A percentile compares a stretch with the other conserved stretches of the same genome.
phyloP scores from a whole-genome alignment of 2,329 filamentous ascomycete species.

The Coniochaeta prunicola region DNA sequence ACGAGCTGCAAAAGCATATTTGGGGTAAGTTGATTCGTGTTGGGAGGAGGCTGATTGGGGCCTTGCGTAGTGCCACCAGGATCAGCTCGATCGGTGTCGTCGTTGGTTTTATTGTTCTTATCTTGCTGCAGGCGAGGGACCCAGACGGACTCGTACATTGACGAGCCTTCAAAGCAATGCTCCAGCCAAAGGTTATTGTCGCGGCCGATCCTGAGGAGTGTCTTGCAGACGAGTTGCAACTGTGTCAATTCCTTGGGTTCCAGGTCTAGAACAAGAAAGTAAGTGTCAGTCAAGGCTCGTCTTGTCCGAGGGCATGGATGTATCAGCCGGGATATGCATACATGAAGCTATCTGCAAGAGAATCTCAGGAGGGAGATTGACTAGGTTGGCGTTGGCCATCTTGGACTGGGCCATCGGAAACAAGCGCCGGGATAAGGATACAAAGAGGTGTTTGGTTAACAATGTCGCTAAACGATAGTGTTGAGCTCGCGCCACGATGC shows the following conservation, averaged over 20 bases:
- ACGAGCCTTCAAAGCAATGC: conserved; percentile 65
- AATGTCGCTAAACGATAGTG: background rate
- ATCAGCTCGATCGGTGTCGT: conserved; percentile 25
- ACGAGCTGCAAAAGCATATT: background rate
- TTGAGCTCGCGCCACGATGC: background rate
- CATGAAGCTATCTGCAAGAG: background rate
- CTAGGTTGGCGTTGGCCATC: background rate
- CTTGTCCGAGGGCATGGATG: background rate
- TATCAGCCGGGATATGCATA: background rate
- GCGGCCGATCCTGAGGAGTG: conserved; percentile 59
- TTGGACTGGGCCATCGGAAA: background rate
- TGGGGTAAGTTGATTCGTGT: conserved; percentile 15
- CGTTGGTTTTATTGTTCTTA: background rate
- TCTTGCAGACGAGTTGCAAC: conserved; percentile 62
- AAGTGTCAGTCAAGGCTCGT: background rate
- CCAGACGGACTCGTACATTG: conserved; percentile 52
- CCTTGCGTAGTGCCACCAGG: background rate
- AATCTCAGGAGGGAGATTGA: background rate
- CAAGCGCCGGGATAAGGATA: background rate
- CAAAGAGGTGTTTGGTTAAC: background rate
- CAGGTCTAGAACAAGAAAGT: conserved; percentile 40
- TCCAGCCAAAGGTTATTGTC: conserved; percentile 72
- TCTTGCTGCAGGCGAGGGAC: background rate
- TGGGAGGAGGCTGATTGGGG: conserved; percentile 11
- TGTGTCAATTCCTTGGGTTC: conserved; percentile 56